Evolutionary conservation across 2,329 filamentous ascomycete genomes (phyloP), one percentile per base, ranked within the genome.

Genomic region (Aureobasidium sp.): DNA sequence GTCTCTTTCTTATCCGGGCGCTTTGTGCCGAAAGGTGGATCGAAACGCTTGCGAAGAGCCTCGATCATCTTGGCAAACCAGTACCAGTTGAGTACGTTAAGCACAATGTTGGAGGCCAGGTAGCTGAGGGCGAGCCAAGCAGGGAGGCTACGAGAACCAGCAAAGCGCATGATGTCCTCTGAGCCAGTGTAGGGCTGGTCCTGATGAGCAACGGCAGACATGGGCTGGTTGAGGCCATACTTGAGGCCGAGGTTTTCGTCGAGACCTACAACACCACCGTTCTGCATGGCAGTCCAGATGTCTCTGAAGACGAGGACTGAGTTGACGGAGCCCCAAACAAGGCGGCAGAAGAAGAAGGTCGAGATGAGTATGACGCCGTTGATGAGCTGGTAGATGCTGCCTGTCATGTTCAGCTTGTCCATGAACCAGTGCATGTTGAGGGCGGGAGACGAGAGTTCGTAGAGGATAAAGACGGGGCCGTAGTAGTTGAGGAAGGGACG

Each of bases 361-460:
- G 78, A 74, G 58, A 93, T 83, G 3, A 94, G 83, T 62, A 83
- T 70, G 64, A 91, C 79, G 67, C 90, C 90, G 69, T 94, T 94
- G 74, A 90, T 85, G 31, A 92, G 81, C 76, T 94, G 90, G 27
- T 84, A 74, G 59, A 79, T 80, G 22, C 86, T 85, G 39, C 90
- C 90, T 0, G 90, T 94, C 80, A 91, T 85, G 69, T 85, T 82
- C 63, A 93, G 78, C 78, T 95, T 95, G 76, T 95, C 90, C 75
- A 89, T 90, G 78, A 94, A 94, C 90, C 90, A 95, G 78, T 95
- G 90, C 71, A 93, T 83, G 72, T 95, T 95, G 62, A 94, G 81
- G 74, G 94, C 92, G 8, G 90, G 89, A 5, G 87, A 89, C 29
- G 89, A 92, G 42, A 95, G 82, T 74, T 95, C 90, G 83, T 91